Percentiles rank a stretch among this genome's conserved stretches.
Evolutionary conservation across 257 asterid genomes (phyloP).

Genomic region (Capsicum baccatum): DNA sequence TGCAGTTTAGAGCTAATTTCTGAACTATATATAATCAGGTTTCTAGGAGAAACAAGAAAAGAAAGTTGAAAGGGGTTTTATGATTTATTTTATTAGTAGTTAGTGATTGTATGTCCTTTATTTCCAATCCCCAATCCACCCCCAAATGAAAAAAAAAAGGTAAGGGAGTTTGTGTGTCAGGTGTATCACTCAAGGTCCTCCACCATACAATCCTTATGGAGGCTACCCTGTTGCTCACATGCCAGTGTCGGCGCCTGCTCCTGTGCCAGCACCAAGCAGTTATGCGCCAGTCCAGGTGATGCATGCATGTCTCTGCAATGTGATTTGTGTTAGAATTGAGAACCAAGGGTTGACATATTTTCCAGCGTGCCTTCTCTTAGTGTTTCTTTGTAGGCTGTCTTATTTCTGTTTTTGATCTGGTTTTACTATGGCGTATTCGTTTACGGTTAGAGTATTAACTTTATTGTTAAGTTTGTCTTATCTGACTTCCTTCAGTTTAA

Average conservation of each 20-base stretch:
- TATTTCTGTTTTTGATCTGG: neutral
- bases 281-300: constrained; percentile 93
- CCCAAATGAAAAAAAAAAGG: too few species aligned
- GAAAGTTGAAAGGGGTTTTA: too few species aligned
- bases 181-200: constrained; percentile 92
- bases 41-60: too few species aligned
- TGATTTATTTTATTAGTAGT: too few species aligned
- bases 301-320: constrained; percentile 9
- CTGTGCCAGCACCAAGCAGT: constrained; percentile 90
- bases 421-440: neutral
- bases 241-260: constrained; percentile 87
- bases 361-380: constrained; percentile 13
- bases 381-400: neutral
- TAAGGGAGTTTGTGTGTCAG: too few species aligned
- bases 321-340: neutral
- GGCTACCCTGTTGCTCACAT: constrained; percentile 86
- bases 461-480: too few species aligned
- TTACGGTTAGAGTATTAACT: neutral
- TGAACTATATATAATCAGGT: too few species aligned
- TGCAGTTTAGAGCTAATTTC: too few species aligned
- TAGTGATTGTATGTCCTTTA: too few species aligned
- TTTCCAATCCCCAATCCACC: too few species aligned
- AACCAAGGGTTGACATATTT: neutral
- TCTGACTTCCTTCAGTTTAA: too few species aligned
- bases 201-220: constrained; percentile 93